Base-by-base conservation (phyloP, 345 rosid species). In the Nasturtium officinale region DNA sequence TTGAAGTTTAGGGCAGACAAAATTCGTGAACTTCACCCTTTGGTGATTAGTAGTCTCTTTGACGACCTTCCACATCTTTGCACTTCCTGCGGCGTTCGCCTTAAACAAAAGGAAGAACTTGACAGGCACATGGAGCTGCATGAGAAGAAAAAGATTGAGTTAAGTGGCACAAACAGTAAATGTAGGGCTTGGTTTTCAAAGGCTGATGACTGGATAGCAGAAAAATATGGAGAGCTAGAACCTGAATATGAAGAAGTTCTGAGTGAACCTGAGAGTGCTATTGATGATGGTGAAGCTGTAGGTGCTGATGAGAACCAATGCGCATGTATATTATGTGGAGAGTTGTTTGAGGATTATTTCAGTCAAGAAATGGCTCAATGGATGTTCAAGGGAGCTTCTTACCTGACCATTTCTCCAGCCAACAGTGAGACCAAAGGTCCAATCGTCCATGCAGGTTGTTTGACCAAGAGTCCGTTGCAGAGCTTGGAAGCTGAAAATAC, bases 261-360 rank as follows among this genome's bases (percentile, higher is more conserved):
- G 56, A 80, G 81, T 48, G 84, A 80, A 35, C 30, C 78, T 45
- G 81, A 74, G 20, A 74, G 63, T 70, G 69, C 43, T n/a, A 66
- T 40, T 9, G 85, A 72, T 42, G 82, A 74, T 67, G 89, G 80
- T 66, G 82, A 76, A 30, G 80, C 83, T 75, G 90, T 87, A 76
- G 84, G 82, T 53, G 94, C 92, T 9, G 94, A 95, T 79, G 99
- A 95, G 78, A 79, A 81, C 69, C 97, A 89, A 61, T 87, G 83
- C 78, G 93, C 86, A 21, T 95, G 99, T 77, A 62, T 91, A 64
- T 60, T 95, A 48, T 95, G 99, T 73, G 99, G 98, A 33, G 90
- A 89, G 75, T 69, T 91, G 58, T 95, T 95, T 83, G 96, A 95
- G 74, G 99, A 95, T 68, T 82, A 78, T 79, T 95, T 82, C 76